phyloP scores from a whole-genome alignment of 1,139 yeast genomes.

The Hanseniaspora sp. region DNA sequence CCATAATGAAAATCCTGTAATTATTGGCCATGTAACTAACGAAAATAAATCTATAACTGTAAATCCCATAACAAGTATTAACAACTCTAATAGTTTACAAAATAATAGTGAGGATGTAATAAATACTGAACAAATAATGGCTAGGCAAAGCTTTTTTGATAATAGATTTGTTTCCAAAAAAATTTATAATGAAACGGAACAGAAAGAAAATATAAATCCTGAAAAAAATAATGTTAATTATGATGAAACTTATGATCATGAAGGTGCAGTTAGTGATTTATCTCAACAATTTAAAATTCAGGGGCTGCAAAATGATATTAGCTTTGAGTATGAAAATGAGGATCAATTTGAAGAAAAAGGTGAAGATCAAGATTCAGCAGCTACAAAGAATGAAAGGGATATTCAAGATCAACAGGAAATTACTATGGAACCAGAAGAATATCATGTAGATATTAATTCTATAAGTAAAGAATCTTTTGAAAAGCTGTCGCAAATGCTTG shows the following conservation, averaged over 20 bases:
- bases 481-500: not conserved
- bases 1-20: not conserved
- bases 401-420: no score
- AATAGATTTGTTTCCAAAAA: not conserved
- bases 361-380: not conserved
- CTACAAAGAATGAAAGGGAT: not conserved
- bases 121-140: conserved; percentile 3
- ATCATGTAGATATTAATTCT: not conserved
- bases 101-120: conserved; percentile 9
- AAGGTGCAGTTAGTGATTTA: conserved; percentile 4
- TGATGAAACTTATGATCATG: conserved; percentile 1
- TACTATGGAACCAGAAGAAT: no score
- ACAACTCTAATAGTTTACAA: not conserved
- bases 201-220: not conserved
- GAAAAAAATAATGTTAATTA: not conserved
- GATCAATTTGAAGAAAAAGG: not conserved
- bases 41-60: not conserved
- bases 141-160: not conserved
- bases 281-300: conserved; percentile 6
- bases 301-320: not conserved
- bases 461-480: conserved; percentile 7
- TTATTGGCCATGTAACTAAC: not conserved
- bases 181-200: not conserved
- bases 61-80: not conserved
- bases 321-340: not conserved